Percentiles rank a stretch among this genome's conserved stretches.
Conservation (phyloP, 2,329 filamentous ascomycete genomes). For the Neopestalotiopsis clavispora region DNA sequence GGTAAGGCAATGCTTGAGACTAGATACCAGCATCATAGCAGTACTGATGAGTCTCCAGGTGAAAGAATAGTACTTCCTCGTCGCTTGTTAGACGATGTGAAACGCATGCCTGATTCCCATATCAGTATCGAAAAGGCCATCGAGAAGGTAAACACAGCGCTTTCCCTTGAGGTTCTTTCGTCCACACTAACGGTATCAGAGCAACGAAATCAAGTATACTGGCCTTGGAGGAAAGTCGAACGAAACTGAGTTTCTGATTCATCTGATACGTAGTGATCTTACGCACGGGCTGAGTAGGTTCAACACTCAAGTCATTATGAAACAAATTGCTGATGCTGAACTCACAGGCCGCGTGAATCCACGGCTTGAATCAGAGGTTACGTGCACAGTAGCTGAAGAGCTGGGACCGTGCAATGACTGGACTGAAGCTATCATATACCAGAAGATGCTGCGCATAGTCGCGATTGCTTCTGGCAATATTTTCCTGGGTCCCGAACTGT, state of each 20-base stretch:
- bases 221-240: conserved; percentile 18
- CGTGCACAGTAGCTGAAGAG: conserved; percentile 36
- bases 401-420: conserved; percentile 45
- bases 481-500: conserved; percentile 53
- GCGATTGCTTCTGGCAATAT: conserved; percentile 51
- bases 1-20: conserved; percentile 19
- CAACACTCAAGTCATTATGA: background rate
- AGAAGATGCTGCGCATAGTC: conserved; percentile 48
- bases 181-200: conserved; percentile 18
- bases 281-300: conserved; percentile 30
- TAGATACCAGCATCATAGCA: too few relatives aligned
- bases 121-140: conserved; percentile 28
- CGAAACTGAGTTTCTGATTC: conserved; percentile 21
- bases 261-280: conserved; percentile 28
- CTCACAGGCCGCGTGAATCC: conserved; percentile 39
- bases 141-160: background rate
- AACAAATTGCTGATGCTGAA: background rate
- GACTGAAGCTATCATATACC: conserved; percentile 44
- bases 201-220: conserved; percentile 25
- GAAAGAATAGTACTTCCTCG: conserved; percentile 34
- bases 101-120: conserved; percentile 31
- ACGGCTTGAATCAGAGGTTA: conserved; percentile 43
- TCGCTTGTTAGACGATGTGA: conserved; percentile 33
- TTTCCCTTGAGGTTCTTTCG: too few relatives aligned
- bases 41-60: conserved; percentile 21